Evolutionary conservation across 768 basidiomycete species (phyloP).

Genomic region (Cubamyces lactineus): DNA sequence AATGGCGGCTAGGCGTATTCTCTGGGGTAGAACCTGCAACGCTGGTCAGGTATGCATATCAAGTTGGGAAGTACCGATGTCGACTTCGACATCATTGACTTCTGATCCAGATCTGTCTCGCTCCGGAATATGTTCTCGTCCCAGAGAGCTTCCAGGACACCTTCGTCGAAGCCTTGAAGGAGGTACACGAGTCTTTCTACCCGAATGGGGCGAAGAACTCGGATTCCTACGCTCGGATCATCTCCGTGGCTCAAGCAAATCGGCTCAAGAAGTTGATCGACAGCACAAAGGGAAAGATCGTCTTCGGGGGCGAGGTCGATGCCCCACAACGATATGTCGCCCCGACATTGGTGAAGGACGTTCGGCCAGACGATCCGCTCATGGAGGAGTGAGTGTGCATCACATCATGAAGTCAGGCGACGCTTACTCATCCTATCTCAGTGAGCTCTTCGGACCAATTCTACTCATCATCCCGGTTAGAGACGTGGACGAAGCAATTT

Average conservation of each 20-base stretch:
- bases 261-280: constrained; percentile 65
- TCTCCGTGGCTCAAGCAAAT: constrained; percentile 53
- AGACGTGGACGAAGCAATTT: constrained; percentile 69
- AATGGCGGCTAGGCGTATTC: constrained; percentile 62
- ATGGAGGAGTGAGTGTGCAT: constrained; percentile 67
- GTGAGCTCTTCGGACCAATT: constrained; percentile 86
- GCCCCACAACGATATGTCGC: constrained; percentile 61
- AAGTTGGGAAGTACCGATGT: background rate
- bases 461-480: constrained; percentile 75
- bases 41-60: constrained; percentile 51
- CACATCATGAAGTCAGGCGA: background rate
- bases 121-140: constrained; percentile 57
- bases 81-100: too few species aligned
- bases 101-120: constrained; percentile 60
- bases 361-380: constrained; percentile 63
- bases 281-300: constrained; percentile 66
- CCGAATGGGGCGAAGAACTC: constrained; percentile 42
- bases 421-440: constrained; percentile 31
- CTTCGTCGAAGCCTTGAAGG: constrained; percentile 44
- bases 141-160: constrained; percentile 42
- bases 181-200: constrained; percentile 57
- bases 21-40: constrained; percentile 82
- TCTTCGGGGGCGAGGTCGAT: constrained; percentile 64
- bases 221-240: constrained; percentile 52
- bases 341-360: constrained; percentile 70